phyloP scores from a whole-genome alignment of 2,329 filamentous ascomycete genomes.

The Aspergillus japonicus region DNA sequence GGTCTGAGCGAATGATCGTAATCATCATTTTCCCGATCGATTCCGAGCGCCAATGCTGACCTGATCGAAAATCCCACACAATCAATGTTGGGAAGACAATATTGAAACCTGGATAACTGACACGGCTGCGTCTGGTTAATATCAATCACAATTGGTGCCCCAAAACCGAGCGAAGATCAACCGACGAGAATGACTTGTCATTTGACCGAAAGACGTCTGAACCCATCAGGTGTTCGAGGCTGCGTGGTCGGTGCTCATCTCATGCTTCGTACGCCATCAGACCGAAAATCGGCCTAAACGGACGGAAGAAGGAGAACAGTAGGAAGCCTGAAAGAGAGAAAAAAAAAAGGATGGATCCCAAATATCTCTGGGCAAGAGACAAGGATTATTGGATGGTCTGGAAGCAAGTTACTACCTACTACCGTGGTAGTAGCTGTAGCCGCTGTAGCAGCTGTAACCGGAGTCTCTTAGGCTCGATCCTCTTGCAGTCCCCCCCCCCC shows the following conservation, averaged over 20 bases:
- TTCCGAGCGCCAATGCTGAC: not conserved
- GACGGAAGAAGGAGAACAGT: not conserved
- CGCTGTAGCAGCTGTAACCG: not conserved
- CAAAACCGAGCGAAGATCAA: constrained; percentile 1
- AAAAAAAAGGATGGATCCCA: not conserved
- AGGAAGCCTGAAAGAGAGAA: not conserved
- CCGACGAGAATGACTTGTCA: constrained; percentile 12
- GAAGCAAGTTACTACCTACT: not conserved
- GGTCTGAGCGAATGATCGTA: not conserved
- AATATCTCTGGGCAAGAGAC: not conserved
- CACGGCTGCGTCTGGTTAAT: not conserved
- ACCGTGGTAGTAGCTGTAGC: not conserved
- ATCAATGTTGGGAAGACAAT: not conserved
- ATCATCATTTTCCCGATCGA: not conserved
- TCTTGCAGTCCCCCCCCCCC: not conserved
- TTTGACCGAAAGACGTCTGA: constrained; percentile 1
- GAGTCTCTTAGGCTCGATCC: not conserved
- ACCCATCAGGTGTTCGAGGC: not conserved
- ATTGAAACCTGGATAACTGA: not conserved
- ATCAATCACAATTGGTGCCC: constrained; percentile 2
- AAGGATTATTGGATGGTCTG: not conserved
- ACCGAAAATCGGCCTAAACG: constrained; percentile 6
- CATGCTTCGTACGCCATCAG: not conserved
- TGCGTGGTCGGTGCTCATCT: constrained; percentile 6
- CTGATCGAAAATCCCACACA: not conserved